Evolutionary conservation across 345 rosid genomes (phyloP), one percentile per base, ranked within the genome.

Genomic region (Eutrema japonicum): DNA sequence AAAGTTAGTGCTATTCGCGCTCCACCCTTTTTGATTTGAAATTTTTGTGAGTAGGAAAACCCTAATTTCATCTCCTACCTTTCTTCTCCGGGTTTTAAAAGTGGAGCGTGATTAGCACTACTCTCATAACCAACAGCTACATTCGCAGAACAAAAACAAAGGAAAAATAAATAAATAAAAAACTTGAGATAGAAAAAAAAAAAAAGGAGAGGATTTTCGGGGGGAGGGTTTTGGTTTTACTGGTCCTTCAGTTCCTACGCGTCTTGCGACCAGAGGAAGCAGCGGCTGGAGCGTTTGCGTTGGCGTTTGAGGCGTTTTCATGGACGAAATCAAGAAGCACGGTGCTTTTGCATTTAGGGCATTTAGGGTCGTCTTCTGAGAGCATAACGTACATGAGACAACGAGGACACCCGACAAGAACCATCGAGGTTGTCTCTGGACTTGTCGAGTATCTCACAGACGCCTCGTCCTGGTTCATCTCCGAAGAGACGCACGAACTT

Each of bases 381-480:
- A 92, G 86, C 97, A 92, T 89, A n/a, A 92, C 93, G 64, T 92
- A 92, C 96, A 92, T 89, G 64, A 87, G 86, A 80, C 97, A 92
- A 69, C 96, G 81, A 14, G 97, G 97, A 50, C 97, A 92, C 0
- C 97, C 99, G 2, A 90, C 98, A 8, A 95, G 91, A 52, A 92
- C 82, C 99, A 95, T 95, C 36, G 98, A 89, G 0, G 91, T 82
- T 8, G 97, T 82, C 75, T 92, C 98, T n/a, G 99, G 99, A 78
- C 97, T 92, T 77, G 80, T 86, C 0, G 85, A 76, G 82, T 83
- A 76, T 66, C 82, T 66, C 36, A 60, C 51, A n/a, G 80, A 72
- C 8, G 46, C 62, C 14, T 83, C 88, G 9, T 90, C 92, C 41
- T 81, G 85, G 83, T 81, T 81, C 77, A 67, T 78, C 87, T 95